phyloP scores from a whole-genome alignment of 768 basidiomycete species.

The Leccinum subgranulosum region DNA sequence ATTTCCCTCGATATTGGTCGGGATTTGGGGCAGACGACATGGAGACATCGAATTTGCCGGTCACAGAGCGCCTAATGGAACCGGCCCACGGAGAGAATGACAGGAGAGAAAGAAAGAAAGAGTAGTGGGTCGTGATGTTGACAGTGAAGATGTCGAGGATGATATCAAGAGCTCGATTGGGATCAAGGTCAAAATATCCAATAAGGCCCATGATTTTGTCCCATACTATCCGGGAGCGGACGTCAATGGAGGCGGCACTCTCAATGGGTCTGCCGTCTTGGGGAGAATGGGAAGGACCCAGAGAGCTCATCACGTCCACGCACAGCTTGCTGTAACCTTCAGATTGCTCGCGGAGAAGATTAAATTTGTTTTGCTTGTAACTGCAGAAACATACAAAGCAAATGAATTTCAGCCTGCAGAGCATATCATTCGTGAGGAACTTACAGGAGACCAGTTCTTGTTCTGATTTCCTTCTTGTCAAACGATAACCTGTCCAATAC shows the following conservation, averaged over 20 bases:
- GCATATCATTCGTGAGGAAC: constrained; percentile 26
- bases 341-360: constrained; percentile 93
- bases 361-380: constrained; percentile 98
- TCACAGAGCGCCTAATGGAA: constrained; percentile 35
- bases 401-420: not conserved
- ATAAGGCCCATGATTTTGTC: constrained; percentile 85
- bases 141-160: constrained; percentile 88
- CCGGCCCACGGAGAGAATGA: constrained; percentile 87
- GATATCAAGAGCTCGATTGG: constrained; percentile 89
- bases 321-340: constrained; percentile 96
- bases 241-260: constrained; percentile 50
- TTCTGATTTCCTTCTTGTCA: constrained; percentile 79
- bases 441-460: constrained; percentile 78
- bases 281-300: constrained; percentile 73
- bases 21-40: constrained; percentile 40
- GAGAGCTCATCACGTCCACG: constrained; percentile 72
- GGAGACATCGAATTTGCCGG: constrained; percentile 24
- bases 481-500: constrained; percentile 63
- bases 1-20: constrained; percentile 52
- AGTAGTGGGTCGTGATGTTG: constrained; percentile 77
- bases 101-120: constrained; percentile 85
- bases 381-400: constrained; percentile 37
- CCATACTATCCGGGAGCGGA: constrained; percentile 70
- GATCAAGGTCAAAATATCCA: constrained; percentile 96
- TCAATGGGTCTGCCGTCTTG: constrained; percentile 66